phyloP scores from a whole-genome alignment of 257 asterid species.

The Eustoma russellianum region DNA sequence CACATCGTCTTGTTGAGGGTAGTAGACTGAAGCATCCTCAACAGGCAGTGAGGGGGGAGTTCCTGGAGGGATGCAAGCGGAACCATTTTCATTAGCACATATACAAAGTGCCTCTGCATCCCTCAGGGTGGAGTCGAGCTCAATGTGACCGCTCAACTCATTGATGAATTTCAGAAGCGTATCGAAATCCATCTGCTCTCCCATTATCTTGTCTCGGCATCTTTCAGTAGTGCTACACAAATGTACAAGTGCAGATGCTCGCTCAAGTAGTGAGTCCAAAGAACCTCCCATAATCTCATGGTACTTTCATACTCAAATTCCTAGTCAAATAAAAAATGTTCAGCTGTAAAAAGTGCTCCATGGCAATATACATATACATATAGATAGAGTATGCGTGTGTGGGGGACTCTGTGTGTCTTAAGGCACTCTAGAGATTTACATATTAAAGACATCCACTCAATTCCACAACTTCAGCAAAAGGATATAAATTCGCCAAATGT shows the following conservation, averaged over 20 bases:
- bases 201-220: conserved; percentile 63
- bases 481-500: too few relatives aligned
- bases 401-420: too few relatives aligned
- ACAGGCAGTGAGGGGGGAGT: conserved; percentile 91
- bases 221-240: conserved; percentile 77
- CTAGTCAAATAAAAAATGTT: conserved; percentile 23
- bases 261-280: conserved; percentile 82
- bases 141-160: conserved; percentile 79
- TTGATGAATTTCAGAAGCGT: conserved; percentile 88
- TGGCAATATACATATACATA: too few relatives aligned
- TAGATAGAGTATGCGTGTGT: too few relatives aligned
- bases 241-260: conserved; percentile 90
- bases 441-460: too few relatives aligned
- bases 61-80: conserved; percentile 86
- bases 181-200: conserved; percentile 92
- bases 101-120: conserved; percentile 92
- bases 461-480: too few relatives aligned
- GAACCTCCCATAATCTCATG: conserved; percentile 83
- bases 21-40: conserved; percentile 55
- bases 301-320: conserved; percentile 81
- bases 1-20: conserved; percentile 68
- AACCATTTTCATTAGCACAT: conserved; percentile 93
- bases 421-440: too few relatives aligned
- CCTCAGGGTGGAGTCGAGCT: conserved; percentile 67
- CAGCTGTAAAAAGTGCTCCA: too few relatives aligned